A percentile compares a stretch with the other conserved stretches of the same genome.
These are phyloP conservation scores for Funneliformis geosporum DNA, from an alignment of 192 early-diverging fungal species.

Conservation along the genomic window DNA sequence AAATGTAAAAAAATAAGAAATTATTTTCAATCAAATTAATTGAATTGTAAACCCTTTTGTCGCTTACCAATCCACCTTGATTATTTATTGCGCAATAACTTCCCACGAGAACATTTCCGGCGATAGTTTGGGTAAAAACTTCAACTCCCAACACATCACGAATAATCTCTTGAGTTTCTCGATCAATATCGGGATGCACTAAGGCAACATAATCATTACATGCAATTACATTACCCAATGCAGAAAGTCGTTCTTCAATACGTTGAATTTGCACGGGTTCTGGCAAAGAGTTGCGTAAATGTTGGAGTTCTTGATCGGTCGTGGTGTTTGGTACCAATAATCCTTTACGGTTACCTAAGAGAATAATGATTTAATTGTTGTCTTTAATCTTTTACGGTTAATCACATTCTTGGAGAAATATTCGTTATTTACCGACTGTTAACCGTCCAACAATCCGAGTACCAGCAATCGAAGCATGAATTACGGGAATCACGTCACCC, in stretches of 20 bases:
- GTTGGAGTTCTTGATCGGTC: conserved; percentile 97
- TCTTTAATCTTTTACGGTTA: too few species aligned
- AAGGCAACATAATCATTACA: conserved; percentile 99
- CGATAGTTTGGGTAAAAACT: conserved; percentile 98
- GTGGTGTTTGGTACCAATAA: conserved; percentile 93
- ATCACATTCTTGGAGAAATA: background rate
- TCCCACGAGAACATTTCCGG: conserved; percentile 96
- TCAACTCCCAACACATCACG: conserved; percentile 97
- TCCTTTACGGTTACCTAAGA: conserved; percentile 85
- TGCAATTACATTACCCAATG: conserved; percentile 97
- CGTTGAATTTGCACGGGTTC: conserved; percentile 92
- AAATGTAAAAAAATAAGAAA: background rate
- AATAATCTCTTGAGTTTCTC: conserved; percentile 99
- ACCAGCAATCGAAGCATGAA: conserved; percentile 96
- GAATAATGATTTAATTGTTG: background rate
- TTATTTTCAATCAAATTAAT: conserved; percentile 22
- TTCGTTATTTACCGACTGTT: conserved; percentile 51
- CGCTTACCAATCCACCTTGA: conserved; percentile 88
- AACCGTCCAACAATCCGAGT: conserved; percentile 96
- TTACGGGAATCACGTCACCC: conserved; percentile 91
- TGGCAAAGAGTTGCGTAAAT: conserved; percentile 93
- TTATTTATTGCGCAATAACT: conserved; percentile 95
- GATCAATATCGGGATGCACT: conserved; percentile 97
- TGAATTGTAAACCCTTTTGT: background rate
- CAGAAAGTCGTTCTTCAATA: conserved; percentile 96